Base-by-base conservation (phyloP, 768 basidiomycete genomes). In the Mycena sanguinolenta region DNA sequence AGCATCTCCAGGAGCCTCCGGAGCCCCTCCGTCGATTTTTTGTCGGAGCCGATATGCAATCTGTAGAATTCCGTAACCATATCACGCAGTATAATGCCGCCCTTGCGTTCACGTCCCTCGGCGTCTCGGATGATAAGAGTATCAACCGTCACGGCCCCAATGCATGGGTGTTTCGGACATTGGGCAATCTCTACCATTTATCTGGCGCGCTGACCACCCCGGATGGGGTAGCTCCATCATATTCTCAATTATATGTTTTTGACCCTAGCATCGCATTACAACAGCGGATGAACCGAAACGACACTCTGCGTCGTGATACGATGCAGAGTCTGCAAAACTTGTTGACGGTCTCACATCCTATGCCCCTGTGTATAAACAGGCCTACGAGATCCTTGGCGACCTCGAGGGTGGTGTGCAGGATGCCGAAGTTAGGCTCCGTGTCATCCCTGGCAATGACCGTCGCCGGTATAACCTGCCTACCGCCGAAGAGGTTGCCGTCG, bases 381-480 rank as follows among this genome's bases (percentile, higher is more conserved):
- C 78, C 17, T 73, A 74, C 71, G 72, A 78, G 6, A 38, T 79
- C 10, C 74, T 79, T 42, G 32, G 39, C 49, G 67, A 70, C 3
- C 67, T 71, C 30, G 65, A 65, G n/a, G 58, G 54, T 13, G 36
- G 84, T 62, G 58, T 80, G 19, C 19, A 46, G 21, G 21, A 19
- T n/a, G 21, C 44, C 7, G 44, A n/a, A n/a, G 44, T 46, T 16
- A 21, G 44, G 44, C 44, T 46, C 9, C 44, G 44, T 4, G 44
- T n/a, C 44, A 46, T 46, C 6, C 44, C 44, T 19, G 44, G 44
- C 17, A 46, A 19, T 9, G 19, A 46, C 9, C 44, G 21, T n/a
- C 44, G 44, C 7, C 44, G 44, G 5, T 46, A 46, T n/a, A 46
- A 46, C 21, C 21, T 46, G 21, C 44, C 44, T 4, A 46, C 76